Conservation (phyloP, 805 yeast species). For the Saitoella complicata region DNA sequence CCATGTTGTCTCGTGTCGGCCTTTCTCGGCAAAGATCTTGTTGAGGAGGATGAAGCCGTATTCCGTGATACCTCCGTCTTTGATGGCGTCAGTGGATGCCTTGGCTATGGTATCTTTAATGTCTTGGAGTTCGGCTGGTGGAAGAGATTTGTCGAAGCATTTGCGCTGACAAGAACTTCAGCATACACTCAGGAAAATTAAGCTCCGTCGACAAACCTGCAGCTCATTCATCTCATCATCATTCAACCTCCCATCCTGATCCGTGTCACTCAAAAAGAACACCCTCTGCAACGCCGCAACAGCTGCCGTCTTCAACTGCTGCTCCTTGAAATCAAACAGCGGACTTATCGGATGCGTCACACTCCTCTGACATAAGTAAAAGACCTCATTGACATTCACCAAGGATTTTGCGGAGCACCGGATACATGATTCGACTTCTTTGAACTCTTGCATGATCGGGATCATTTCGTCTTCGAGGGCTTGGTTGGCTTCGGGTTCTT, state of each 20-base stretch:
- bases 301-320: slow-evolving; percentile 62
- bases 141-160: slow-evolving; percentile 51
- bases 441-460: slow-evolving; percentile 74
- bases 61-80: slow-evolving; percentile 13
- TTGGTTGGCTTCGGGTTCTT: slow-evolving; percentile 29
- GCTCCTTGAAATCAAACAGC: slow-evolving; percentile 78
- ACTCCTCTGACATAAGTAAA: slow-evolving; percentile 83
- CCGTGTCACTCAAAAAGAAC: slow-evolving; percentile 69
- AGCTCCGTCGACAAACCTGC: slow-evolving; percentile 25
- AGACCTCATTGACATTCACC: slow-evolving; percentile 65
- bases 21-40: slow-evolving; percentile 72
- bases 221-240: slow-evolving; percentile 53
- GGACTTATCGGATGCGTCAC: slow-evolving; percentile 90
- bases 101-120: slow-evolving; percentile 24
- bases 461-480: slow-evolving; percentile 61
- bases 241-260: slow-evolving; percentile 72
- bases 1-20: slow-evolving; percentile 96
- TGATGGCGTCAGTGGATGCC: slow-evolving; percentile 19
- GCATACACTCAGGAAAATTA: not conserved
- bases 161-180: slow-evolving; percentile 23
- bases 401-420: slow-evolving; percentile 75
- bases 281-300: slow-evolving; percentile 61
- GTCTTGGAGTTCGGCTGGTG: slow-evolving; percentile 24
- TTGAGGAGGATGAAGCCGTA: slow-evolving; percentile 67
- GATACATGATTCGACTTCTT: slow-evolving; percentile 85